Percentiles rank a stretch among this genome's conserved stretches.
Evolutionary conservation across 129 eudicot genomes (phyloP).

Genomic region (carrot (Daucus carota)): DNA sequence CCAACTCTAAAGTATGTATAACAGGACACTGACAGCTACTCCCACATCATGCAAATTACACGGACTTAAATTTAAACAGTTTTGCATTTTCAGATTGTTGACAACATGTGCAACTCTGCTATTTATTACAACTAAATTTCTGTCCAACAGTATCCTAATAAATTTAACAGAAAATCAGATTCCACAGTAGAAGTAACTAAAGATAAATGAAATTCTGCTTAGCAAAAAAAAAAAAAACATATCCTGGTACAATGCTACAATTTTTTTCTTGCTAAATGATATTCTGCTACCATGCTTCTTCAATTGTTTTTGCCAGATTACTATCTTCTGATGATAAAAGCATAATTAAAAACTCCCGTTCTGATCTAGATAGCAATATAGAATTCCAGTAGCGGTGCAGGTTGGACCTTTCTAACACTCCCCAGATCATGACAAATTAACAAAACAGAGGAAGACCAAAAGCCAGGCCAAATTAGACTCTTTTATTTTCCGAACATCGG

Average conservation of each 20-base stretch:
- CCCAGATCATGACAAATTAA: not conserved
- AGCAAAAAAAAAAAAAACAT: no score
- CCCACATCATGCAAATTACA: constrained; percentile 2
- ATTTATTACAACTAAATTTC: no score
- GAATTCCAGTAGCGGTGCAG: not conserved
- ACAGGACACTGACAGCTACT: not conserved
- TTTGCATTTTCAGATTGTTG: not conserved
- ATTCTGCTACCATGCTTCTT: not conserved
- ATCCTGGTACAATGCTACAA: not conserved
- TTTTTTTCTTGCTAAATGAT: not conserved
- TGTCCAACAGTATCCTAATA: not conserved
- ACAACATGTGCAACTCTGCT: not conserved
- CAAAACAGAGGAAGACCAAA: not conserved
- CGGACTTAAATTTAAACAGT: not conserved
- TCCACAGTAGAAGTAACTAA: no score
- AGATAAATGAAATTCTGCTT: no score
- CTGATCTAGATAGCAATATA: not conserved
- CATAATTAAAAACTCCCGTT: not conserved
- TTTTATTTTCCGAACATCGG: not conserved
- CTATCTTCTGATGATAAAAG: not conserved
- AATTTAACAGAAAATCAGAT: not conserved
- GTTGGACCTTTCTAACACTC: not conserved
- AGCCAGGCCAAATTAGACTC: not conserved
- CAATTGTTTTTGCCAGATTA: not conserved
- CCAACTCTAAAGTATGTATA: not conserved